phyloP scores from a whole-genome alignment of 352 stramenopile species.

The Phytophthora cryptogea region DNA sequence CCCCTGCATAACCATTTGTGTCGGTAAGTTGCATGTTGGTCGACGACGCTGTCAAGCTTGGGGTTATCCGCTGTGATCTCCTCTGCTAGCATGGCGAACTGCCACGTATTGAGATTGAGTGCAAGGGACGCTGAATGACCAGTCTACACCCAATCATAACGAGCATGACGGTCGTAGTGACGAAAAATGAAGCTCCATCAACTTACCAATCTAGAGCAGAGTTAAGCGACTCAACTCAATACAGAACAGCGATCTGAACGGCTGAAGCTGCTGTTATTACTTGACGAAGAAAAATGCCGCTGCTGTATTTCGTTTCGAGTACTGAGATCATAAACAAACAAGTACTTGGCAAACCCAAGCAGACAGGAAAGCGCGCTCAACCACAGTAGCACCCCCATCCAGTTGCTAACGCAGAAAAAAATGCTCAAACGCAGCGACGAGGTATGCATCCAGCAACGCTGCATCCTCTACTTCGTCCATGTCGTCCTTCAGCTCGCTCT shows the following conservation, averaged over 20 bases:
- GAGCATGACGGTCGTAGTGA: neutral
- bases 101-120: neutral
- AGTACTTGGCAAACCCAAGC: too few relatives aligned
- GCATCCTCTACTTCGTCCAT: neutral
- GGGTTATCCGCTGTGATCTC: neutral
- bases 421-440: neutral
- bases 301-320: too few relatives aligned
- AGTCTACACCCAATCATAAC: neutral
- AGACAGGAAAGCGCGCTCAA: too few relatives aligned
- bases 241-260: too few relatives aligned
- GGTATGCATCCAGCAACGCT: neutral
- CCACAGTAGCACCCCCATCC: too few relatives aligned
- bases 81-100: neutral
- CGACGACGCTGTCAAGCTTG: neutral
- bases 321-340: too few relatives aligned
- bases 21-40: neutral
- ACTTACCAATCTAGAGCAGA: too few relatives aligned
- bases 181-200: too few relatives aligned
- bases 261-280: too few relatives aligned
- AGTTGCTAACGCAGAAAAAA: neutral
- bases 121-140: neutral
- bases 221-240: too few relatives aligned
- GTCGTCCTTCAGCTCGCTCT: neutral
- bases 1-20: constrained; percentile 8
- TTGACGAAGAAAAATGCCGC: too few relatives aligned